These are phyloP conservation scores for Corylus americana DNA, from an alignment of 306 rosid species.

Conservation along the genomic window DNA sequence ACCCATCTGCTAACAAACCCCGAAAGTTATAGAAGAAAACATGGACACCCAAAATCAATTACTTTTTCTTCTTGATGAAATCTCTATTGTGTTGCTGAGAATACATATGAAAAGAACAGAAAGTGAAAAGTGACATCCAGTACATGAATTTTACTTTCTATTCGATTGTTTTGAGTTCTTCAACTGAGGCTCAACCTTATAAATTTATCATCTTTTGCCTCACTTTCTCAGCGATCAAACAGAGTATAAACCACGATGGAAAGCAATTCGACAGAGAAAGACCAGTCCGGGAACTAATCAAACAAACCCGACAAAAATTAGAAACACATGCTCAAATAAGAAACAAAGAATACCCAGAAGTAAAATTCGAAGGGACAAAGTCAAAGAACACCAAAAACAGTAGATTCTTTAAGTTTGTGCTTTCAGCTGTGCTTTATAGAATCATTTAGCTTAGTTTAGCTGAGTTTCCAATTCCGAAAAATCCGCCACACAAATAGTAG, in stretches of 20 bases:
- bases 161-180: neutral
- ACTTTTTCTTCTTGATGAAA: neutral
- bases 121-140: neutral
- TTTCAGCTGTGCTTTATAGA: neutral
- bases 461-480: neutral
- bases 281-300: neutral
- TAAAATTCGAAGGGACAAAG: neutral
- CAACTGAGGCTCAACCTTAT: neutral
- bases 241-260: neutral
- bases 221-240: conserved; percentile 17
- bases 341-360: neutral
- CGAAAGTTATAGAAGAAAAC: neutral
- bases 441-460: neutral
- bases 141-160: neutral
- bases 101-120: neutral
- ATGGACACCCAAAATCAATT: neutral
- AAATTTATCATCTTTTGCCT: neutral
- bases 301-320: neutral
- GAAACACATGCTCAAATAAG: neutral
- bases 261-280: conserved; percentile 11
- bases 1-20: conserved; percentile 4
- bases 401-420: neutral
- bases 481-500: neutral
- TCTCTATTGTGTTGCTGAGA: neutral
- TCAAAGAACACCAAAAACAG: neutral